phyloP scores from a whole-genome alignment of 352 stramenopile genomes.

The Phytophthora colocasiae region DNA sequence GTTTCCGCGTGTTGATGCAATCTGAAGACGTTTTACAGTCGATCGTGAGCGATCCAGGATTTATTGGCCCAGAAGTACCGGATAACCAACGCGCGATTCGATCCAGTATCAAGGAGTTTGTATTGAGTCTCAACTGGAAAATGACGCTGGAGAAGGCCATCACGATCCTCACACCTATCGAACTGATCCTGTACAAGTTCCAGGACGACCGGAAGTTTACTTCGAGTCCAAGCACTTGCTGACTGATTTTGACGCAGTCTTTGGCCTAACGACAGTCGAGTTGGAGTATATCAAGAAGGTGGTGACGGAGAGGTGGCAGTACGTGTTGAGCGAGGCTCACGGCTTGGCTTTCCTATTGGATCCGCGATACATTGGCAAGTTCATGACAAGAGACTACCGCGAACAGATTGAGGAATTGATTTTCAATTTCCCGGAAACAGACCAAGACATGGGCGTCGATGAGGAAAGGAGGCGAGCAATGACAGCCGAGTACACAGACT shows the following conservation, averaged over 20 bases:
- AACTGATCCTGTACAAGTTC: conserved; percentile 87
- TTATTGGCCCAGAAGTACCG: conserved; percentile 46
- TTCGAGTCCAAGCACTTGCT: conserved; percentile 83
- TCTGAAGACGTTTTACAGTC: conserved; percentile 77
- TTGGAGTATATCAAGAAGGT: conserved; percentile 88
- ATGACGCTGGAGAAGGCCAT: conserved; percentile 85
- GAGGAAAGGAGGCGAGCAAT: conserved; percentile 80
- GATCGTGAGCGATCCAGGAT: conserved; percentile 76
- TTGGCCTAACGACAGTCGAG: conserved; percentile 70
- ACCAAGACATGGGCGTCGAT: conserved; percentile 67
- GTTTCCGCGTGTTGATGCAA: conserved; percentile 74
- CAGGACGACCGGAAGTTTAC: conserved; percentile 88
- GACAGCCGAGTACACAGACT: conserved; percentile 77
- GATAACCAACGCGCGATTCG: conserved; percentile 60
- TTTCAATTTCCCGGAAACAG: conserved; percentile 80
- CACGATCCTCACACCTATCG: conserved; percentile 79
- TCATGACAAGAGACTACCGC: conserved; percentile 82
- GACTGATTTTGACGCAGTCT: conserved; percentile 80
- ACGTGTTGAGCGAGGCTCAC: conserved; percentile 79
- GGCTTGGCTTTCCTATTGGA: conserved; percentile 78
- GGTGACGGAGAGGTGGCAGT: conserved; percentile 77
- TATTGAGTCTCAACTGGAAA: conserved; percentile 80
- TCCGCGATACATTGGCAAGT: conserved; percentile 84
- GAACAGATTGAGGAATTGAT: conserved; percentile 88
- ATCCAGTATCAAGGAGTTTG: conserved; percentile 77